Evolutionary conservation across 2,329 filamentous ascomycete genomes (phyloP).

Genomic region (Venturia carpophila): DNA sequence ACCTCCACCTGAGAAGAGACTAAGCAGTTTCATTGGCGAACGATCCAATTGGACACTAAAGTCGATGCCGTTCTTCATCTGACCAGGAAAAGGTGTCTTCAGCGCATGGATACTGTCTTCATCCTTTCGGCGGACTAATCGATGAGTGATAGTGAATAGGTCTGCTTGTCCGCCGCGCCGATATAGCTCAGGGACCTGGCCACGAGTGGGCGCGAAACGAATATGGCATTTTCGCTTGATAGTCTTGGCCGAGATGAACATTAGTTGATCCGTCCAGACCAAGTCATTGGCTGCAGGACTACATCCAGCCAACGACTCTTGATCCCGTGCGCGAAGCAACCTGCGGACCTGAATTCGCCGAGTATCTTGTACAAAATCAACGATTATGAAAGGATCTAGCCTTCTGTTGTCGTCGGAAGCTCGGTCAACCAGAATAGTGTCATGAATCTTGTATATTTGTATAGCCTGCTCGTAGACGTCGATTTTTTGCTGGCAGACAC

Average conservation of each 20-base stretch:
- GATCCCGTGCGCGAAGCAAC: slow-evolving; percentile 37
- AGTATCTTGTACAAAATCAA: slow-evolving; percentile 30
- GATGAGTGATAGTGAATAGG: slow-evolving; percentile 50
- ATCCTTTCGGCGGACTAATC: neutral
- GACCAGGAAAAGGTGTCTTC: neutral
- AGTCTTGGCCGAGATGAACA: slow-evolving; percentile 30
- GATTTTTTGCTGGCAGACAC: slow-evolving; percentile 34
- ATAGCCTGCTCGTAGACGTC: slow-evolving; percentile 20
- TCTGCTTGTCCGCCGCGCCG: slow-evolving; percentile 57
- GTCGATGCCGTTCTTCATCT: neutral
- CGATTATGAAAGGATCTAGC: slow-evolving; percentile 56
- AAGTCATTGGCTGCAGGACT: slow-evolving; percentile 48
- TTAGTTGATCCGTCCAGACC: slow-evolving; percentile 44
- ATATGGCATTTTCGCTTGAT: slow-evolving; percentile 54
- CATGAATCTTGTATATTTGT: slow-evolving; percentile 42
- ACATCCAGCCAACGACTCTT: slow-evolving; percentile 29
- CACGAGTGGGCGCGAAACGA: slow-evolving; percentile 40
- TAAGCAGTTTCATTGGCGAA: slow-evolving; percentile 26
- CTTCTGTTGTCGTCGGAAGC: slow-evolving; percentile 26
- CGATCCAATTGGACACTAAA: neutral
- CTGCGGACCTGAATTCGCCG: slow-evolving; percentile 40
- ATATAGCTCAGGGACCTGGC: slow-evolving; percentile 54
- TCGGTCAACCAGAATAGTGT: slow-evolving; percentile 49
- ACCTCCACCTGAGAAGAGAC: slow-evolving; percentile 71
- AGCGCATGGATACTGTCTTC: neutral